A percentile compares a stretch with the other conserved stretches of the same genome.
Evolutionary conservation across 2,329 filamentous ascomycete species (phyloP).

Genomic region (Alternaria sp.): DNA sequence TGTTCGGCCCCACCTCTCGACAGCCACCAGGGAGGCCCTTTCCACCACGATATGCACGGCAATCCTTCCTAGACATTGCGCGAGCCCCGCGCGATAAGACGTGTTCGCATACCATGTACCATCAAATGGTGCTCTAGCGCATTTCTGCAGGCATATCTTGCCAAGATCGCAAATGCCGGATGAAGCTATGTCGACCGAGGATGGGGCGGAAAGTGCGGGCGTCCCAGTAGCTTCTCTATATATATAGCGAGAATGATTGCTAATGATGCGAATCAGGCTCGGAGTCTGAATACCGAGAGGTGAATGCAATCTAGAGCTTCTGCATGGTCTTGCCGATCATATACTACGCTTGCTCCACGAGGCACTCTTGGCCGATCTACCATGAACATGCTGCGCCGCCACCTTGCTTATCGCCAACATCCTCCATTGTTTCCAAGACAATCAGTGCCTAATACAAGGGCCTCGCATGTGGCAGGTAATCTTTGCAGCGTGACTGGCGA

Average conservation of each 20-base stretch:
- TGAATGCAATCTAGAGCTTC: neutral
- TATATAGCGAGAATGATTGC: neutral
- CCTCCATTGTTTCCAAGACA: neutral
- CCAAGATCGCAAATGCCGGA: neutral
- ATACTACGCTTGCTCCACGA: neutral
- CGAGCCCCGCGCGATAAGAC: neutral
- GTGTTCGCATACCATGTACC: neutral
- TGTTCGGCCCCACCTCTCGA: neutral
- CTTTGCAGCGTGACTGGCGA: neutral
- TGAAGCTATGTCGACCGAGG: constrained; percentile 4
- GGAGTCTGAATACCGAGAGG: neutral
- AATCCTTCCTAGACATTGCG: neutral
- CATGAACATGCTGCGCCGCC: neutral
- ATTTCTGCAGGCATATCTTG: neutral
- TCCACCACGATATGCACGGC: neutral
- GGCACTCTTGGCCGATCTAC: neutral
- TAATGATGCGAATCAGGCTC: neutral
- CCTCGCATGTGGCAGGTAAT: neutral
- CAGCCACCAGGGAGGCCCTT: neutral
- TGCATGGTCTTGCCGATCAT: neutral
- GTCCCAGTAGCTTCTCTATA: neutral
- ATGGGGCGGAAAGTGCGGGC: constrained; percentile 8
- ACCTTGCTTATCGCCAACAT: neutral
- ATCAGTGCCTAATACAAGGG: neutral
- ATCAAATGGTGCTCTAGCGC: neutral